Base-by-base conservation (phyloP, 768 basidiomycete species). In the Boletus rufocinnamomeus region DNA sequence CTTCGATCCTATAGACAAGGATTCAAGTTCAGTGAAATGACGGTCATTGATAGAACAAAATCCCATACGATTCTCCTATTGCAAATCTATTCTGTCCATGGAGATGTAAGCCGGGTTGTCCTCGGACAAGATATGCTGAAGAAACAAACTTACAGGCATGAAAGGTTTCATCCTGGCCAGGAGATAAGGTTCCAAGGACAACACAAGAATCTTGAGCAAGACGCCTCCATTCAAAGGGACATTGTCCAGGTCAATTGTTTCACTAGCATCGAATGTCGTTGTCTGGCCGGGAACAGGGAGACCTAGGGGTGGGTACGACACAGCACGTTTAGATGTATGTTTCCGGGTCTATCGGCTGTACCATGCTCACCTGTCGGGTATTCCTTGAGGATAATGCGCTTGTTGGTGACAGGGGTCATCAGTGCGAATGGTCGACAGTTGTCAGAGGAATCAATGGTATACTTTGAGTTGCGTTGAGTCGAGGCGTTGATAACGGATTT, bases 211-310 rank as follows among this genome's bases (percentile, higher is more conserved):
- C 68, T 85, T 86, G 62, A 84, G 46, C 9, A 86, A 64, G 54
- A 83, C 64, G 0, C 81, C 80, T 0, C 80, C 80, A 21, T 81
- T 67, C 43, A 83, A 66, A 2, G 76, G 66, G 1, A 76, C 76
- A 30, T 64, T 77, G 19, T 83, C 80, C 21, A 79, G 63, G 61
- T 86, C 84, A 63, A 86, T 84, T 1, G 72, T 77, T 54, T 77
- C 64, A 0, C 71, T 76, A 5, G 57, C 69, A 56, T 84, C 82
- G 58, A 81, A 76, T 0, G 78, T 63, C 3, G 77, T 76, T 6
- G 80, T 81, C 62, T 80, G 74, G 19, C 80, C 80, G 0, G 76
- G 71, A 65, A 70, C 27, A 14, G 34, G 40, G 19, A 16, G 1
- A 17, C 50, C 50, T 58, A 32, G n/a, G 1, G 27, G 6, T 16